Conservation (phyloP, 202 grass and related monocot species). For the Digitaria exilis region DNA sequence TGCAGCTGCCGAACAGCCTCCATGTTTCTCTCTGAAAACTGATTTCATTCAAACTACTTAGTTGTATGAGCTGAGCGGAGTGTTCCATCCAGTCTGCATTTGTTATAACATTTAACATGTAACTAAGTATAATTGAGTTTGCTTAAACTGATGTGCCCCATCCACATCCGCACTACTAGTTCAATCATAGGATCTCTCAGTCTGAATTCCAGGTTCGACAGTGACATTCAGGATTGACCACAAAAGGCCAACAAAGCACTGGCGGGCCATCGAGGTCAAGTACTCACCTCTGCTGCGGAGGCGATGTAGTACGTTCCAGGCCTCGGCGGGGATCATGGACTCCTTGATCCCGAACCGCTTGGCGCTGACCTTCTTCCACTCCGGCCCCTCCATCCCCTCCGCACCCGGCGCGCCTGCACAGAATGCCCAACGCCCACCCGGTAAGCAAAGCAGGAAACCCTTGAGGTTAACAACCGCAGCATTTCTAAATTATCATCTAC, state of each 20-base stretch:
- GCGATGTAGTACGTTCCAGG: conserved; percentile 59
- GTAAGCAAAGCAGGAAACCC: too few relatives aligned
- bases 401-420: conserved; percentile 20
- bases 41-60: not conserved
- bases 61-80: not conserved
- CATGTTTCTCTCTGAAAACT: not conserved
- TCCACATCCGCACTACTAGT: not conserved
- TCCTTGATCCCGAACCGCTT: conserved; percentile 64
- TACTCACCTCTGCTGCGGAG: conserved; percentile 61
- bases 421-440: not conserved
- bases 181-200: not conserved
- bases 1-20: too few relatives aligned
- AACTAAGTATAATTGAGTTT: not conserved
- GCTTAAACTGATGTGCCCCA: not conserved
- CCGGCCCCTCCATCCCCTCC: conserved; percentile 16
- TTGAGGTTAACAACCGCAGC: not conserved
- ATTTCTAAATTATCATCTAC: not conserved
- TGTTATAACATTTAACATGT: not conserved
- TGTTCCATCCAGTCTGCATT: not conserved
- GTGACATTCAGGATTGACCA: not conserved
- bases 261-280: not conserved
- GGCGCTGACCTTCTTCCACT: conserved; percentile 66
- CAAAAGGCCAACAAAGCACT: not conserved
- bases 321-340: conserved; percentile 70
- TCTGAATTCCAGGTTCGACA: not conserved